Conservation (phyloP, 257 asterid species). For the Lithospermum erythrorhizon region DNA sequence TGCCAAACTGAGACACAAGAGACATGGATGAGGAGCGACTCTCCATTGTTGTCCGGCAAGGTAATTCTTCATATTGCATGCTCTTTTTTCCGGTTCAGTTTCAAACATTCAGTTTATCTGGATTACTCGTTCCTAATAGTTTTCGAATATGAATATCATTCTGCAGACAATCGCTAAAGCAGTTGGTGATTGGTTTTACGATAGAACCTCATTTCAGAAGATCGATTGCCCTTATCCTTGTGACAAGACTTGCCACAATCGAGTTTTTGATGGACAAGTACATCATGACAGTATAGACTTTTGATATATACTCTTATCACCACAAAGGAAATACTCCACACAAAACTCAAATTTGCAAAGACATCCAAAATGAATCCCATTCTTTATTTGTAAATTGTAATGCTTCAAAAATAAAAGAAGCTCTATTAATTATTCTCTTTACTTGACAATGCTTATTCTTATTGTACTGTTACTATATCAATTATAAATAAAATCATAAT, state of each 20-base stretch:
- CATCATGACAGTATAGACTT: background rate
- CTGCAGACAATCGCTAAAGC: slow-evolving; percentile 72
- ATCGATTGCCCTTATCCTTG: slow-evolving; percentile 85
- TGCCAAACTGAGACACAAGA: slow-evolving; percentile 81
- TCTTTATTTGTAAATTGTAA: background rate
- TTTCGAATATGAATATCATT: background rate
- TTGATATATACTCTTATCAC: background rate
- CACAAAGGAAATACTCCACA: background rate
- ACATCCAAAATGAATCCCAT: background rate
- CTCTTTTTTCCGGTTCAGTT: background rate
- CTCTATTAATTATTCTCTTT: background rate
- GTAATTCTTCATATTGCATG: slow-evolving; percentile 16
- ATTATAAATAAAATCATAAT: background rate
- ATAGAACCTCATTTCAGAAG: slow-evolving; percentile 58
- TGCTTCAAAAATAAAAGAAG: background rate
- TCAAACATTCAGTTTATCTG: background rate
- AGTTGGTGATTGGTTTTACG: slow-evolving; percentile 76
- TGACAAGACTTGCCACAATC: slow-evolving; percentile 74
- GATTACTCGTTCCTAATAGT: background rate
- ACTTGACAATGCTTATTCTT: background rate
- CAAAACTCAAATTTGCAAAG: no score
- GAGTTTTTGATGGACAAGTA: slow-evolving; percentile 29
- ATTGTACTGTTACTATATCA: background rate
- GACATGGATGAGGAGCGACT: slow-evolving; percentile 48
- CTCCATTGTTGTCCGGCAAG: slow-evolving; percentile 49